These are phyloP conservation scores for Pilobolus umbonatus DNA, from an alignment of 192 early-diverging fungal genomes.

Conservation along the genomic window DNA sequence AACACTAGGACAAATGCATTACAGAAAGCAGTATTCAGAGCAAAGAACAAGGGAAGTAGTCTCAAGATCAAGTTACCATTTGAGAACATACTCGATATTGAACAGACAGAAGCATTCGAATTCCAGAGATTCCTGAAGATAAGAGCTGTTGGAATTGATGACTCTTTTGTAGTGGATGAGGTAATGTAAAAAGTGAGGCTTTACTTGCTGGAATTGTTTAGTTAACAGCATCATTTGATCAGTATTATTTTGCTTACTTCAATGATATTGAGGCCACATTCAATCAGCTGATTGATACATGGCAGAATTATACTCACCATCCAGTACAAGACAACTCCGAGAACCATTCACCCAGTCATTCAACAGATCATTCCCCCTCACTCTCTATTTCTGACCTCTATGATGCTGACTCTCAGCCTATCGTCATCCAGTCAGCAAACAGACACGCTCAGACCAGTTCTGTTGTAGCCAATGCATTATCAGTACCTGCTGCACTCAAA, in stretches of 20 bases:
- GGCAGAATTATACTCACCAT: conserved; percentile 8
- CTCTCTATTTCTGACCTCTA: conserved; percentile 24
- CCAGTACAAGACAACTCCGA: conserved; percentile 7
- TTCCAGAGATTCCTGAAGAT: conserved; percentile 51
- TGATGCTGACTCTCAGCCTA: conserved; percentile 12
- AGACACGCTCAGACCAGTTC: conserved; percentile 6
- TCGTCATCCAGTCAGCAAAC: background rate
- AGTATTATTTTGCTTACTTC: conserved; percentile 69
- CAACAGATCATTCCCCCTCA: conserved; percentile 18
- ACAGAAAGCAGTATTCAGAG: conserved; percentile 51
- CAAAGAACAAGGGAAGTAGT: conserved; percentile 53
- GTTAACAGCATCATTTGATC: background rate
- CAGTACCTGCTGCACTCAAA: conserved; percentile 21
- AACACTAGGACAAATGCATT: conserved; percentile 43
- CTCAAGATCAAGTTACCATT: conserved; percentile 58
- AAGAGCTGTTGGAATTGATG: conserved; percentile 46
- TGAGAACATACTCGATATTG: conserved; percentile 47
- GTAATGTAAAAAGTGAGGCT: conserved; percentile 23
- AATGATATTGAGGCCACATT: conserved; percentile 40
- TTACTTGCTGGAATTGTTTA: background rate
- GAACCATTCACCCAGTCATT: conserved; percentile 14
- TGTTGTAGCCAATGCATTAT: conserved; percentile 22
- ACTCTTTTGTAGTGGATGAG: conserved; percentile 52
- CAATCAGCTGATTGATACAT: conserved; percentile 25
- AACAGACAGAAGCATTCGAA: conserved; percentile 45